Base-by-base conservation (phyloP, 2,329 filamentous ascomycete species). In the Colletotrichum liriopes region DNA sequence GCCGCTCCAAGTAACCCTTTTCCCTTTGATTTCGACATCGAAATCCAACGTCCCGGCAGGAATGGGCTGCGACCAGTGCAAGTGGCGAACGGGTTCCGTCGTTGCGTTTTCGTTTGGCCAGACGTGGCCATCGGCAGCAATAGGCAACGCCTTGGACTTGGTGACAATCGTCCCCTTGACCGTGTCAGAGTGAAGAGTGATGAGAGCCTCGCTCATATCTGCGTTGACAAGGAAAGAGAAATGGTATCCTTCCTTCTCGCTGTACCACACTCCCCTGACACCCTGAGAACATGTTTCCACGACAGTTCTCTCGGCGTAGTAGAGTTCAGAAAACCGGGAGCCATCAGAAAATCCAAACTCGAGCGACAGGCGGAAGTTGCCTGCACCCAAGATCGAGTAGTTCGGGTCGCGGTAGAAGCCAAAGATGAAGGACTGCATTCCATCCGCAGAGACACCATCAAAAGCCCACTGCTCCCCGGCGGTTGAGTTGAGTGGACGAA, bases 401-500 rank as follows among this genome's bases (percentile, higher is more conserved):
- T 76, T 79, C 3, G 78, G 76, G 55, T 79, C 78, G 4, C 78
- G 76, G 60, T 79, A 80, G 68, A 79, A 77, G 35, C 78, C 78
- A 39, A 80, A 77, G 16, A 76, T 70, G 63, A 79, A 76, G 1
- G 76, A 60, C 32, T 73, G 63, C 47, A 61, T 73, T 1, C 76
- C 78, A 49, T 78, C 75, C 2, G 74, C 74, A 5, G 75, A 77
- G 7, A 78, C 71, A 2, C 77, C 78, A 49, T 79, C 78, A 39
- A 79, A 80, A 49, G 78, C 78, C 78, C 78, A 80, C 58, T 79
- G 78, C 63, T 80, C 78, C 4, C 77, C 77, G 1, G 71, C 76
- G 1, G 77, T 74, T 18, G 73, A 72, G 64, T 79, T 79, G 16
- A 79, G 58, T 18, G 75, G 75, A 18, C 58, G 35, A 26, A 79